Evolutionary conservation across 2,329 filamentous ascomycete genomes (phyloP), one percentile per base, ranked within the genome.

Genomic region (Paramyrothecium roridum): DNA sequence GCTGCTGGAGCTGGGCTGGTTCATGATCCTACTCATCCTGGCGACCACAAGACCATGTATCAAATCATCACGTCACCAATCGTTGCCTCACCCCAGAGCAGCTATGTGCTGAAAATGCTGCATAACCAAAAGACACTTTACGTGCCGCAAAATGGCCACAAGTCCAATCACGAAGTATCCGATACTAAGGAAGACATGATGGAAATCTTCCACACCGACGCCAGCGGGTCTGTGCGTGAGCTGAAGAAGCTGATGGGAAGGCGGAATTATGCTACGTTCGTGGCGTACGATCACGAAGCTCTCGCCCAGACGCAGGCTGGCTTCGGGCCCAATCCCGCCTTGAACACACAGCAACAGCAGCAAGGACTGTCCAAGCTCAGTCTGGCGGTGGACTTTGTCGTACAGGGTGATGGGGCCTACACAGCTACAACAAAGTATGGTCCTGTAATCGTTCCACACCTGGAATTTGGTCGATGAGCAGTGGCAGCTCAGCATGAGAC

Each of bases 171-270:
- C 58, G 83, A 87, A 60, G 82, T 90, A 1, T 89, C 87, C 2
- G 95, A 99, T 70, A 99, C 95, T 49, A 98, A 99, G 74, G 95
- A 99, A 73, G 95, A 99, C 74, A 99, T 99, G 95, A 96, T 99
- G 90, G 95, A 99, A 77, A 96, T 99, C 62, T 99, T 99, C 82
- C 91, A 95, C 66, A 90, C 88, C 8, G 95, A 99, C 65, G 91
- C 95, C 17, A 91, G 88, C 53, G 93, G 95, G n/a, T 79, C 85
- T 37, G 80, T 86, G 1, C 82, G 93, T 49, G 93, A 97, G 71
- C 80, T 93, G 67, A 93, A 93, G 76, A 90, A 93, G 67, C 82
- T 99, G 52, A 99, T 99, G 92, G 91, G 89, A 1, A 81, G 93
- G 46, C 81, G 95, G 56, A 98, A 97, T 69, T 99, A 98, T 67